Conservation (phyloP, 2,329 filamentous ascomycete species). For the Parastagonospora avenae region DNA sequence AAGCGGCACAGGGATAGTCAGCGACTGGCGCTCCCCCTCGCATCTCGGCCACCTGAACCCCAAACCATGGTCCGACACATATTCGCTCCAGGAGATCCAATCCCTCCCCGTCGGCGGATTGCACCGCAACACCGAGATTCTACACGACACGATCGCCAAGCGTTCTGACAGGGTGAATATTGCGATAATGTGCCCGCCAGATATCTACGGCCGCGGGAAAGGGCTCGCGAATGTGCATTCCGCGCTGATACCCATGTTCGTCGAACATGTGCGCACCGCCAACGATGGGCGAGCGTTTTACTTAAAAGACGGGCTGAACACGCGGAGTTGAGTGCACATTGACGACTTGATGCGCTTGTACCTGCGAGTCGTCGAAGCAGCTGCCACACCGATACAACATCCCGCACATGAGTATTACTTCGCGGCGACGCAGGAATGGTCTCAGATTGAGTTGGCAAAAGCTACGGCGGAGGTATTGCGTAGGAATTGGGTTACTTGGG, state of each 20-base stretch:
- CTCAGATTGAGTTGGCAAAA: constrained; percentile 33
- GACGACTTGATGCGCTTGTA: constrained; percentile 65
- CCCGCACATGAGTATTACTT: constrained; percentile 50
- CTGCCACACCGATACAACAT: constrained; percentile 37
- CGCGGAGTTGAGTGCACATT: constrained; percentile 61
- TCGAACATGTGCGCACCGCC: constrained; percentile 38
- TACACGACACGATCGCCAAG: constrained; percentile 55
- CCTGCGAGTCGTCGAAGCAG: constrained; percentile 60
- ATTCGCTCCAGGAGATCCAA: constrained; percentile 57
- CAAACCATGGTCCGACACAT: constrained; percentile 62
- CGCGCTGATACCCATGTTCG: constrained; percentile 49
- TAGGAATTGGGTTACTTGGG: constrained; percentile 27
- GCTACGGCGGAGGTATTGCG: constrained; percentile 31
- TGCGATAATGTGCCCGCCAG: constrained; percentile 66
- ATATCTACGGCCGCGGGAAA: constrained; percentile 65
- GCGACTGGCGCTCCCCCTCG: constrained; percentile 48
- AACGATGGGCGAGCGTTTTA: constrained; percentile 51
- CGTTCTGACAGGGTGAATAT: constrained; percentile 48
- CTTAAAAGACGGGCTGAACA: constrained; percentile 60
- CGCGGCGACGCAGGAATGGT: constrained; percentile 45
- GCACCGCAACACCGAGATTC: constrained; percentile 73
- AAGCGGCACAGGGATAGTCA: constrained; percentile 60
- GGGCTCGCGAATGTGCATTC: constrained; percentile 57
- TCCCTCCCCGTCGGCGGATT: constrained; percentile 60
- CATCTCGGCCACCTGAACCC: constrained; percentile 28